Base-by-base conservation (phyloP, 768 basidiomycete genomes). In the Suillus paluster region DNA sequence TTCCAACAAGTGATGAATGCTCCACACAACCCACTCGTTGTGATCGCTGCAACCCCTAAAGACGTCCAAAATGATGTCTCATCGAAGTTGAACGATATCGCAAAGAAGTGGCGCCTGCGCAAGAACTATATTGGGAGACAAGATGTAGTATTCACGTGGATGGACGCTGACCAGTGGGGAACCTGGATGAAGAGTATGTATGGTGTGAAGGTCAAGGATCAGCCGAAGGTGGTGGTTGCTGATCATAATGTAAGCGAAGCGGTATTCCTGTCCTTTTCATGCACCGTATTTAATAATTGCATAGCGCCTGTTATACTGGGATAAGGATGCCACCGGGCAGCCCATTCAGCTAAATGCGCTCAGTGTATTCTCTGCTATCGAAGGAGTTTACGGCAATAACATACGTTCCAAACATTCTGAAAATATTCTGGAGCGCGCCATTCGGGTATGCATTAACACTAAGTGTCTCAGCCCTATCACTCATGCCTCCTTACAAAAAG, bases 101-200 rank as follows among this genome's bases (percentile, higher is more conserved):
- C 83, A 1, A 79, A 76, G 67, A 84, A 80, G 66, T 95, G 88
- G 94, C 82, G 83, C 63, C 55, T 77, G 41, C 79, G 76, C 27
- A 59, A 64, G 57, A 69, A 67, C 54, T 63, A 63, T 46, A 72
- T 58, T 63, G 77, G 42, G n/a, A 59, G 58, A 45, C 75, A 82
- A 39, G 83, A 86, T 46, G 89, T 97, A 0, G 84, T 95, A 54
- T 97, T 95, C 75, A 83, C 89, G 10, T 95, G 90, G 89, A 95
- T 97, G 86, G 94, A 99, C 70, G 84, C 80, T 2, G 87, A 86
- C 27, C 84, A 82, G 74, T 98, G 97, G 95, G 81, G 75, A 27
- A 87, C 84, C 56, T 98, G 95, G 95, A 79, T 97, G 77, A 94
- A 92, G 81, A 88, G 87, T 67, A 94, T 94, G 87, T 99, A 98